Evolutionary conservation across 768 basidiomycete genomes (phyloP), one percentile per base, ranked within the genome.

Genomic region (Cubamyces lactineus): DNA sequence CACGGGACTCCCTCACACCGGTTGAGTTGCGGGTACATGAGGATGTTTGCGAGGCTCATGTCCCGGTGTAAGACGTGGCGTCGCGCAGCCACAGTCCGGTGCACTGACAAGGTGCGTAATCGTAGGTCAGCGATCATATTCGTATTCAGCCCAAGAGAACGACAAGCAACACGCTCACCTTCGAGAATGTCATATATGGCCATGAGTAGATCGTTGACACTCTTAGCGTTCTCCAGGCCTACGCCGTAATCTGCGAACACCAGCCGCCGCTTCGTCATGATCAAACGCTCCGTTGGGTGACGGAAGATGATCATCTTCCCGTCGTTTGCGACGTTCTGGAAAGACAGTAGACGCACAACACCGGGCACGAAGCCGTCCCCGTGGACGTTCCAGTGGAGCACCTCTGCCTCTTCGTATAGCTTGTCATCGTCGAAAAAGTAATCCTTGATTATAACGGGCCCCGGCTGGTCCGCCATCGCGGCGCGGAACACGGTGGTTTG

Each of bases 341-440:
- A 23, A 11, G 12, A 11, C 1, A 21, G n/a, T 1, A 23, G 13
- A 6, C 57, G 49, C 11, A 59, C 49, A 11, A 59, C 26, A 3
- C 57, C 57, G 2, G 49, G 57, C 15, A 52, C 13, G 17, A 30
- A 40, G 1, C 57, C 49, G 1, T 43, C 40, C 3, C 23, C 26
- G 19, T 59, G 57, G 26, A 52, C 23, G 2, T 43, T 16, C 11
- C 3, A 28, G 28, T 13, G 11, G 15, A 58, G 12, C 11, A 34
- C 78, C 79, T 78, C 80, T 80, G 79, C 82, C 77, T 82, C 82
- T 79, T 81, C 80, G 82, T 81, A 28, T 47, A 65, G 30, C 21
- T 43, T 19, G 16, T 12, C 21, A 21, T 2, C n/a, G 24, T 53
- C 21, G 34, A 48, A 17, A 19, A 30, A 51, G 1, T 15, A 40